These are phyloP conservation scores for Cardamine occulta DNA, from an alignment of 345 rosid genomes.

Conservation along the genomic window DNA sequence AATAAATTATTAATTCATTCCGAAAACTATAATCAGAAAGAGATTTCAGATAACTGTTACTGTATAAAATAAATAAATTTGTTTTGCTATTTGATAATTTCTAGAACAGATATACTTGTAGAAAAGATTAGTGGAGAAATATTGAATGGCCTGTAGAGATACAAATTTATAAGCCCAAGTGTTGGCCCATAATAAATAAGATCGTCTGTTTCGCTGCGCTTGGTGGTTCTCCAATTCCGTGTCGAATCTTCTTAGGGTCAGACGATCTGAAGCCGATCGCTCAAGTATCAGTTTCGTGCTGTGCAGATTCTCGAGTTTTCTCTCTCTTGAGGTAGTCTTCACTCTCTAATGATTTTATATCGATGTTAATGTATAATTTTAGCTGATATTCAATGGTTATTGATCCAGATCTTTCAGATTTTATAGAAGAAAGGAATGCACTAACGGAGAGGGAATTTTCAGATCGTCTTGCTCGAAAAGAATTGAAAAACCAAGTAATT, in stretches of 20 bases:
- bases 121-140: neutral
- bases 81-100: neutral
- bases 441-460: neutral
- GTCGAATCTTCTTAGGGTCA: constrained; percentile 34
- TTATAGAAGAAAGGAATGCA: constrained; percentile 4
- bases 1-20: neutral
- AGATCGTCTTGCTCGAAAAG: constrained; percentile 29
- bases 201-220: constrained; percentile 29
- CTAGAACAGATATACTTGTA: neutral
- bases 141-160: neutral
- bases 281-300: constrained; percentile 38
- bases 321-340: constrained; percentile 37
- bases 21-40: too few relatives aligned
- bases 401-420: constrained; percentile 42
- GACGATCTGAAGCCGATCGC: constrained; percentile 43
- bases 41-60: neutral
- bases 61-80: too few relatives aligned
- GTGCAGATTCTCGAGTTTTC: constrained; percentile 24
- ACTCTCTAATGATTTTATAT: neutral
- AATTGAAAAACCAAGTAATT: neutral
- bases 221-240: constrained; percentile 17
- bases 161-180: constrained; percentile 19
- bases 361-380: neutral
- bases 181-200: constrained; percentile 9
- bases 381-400: constrained; percentile 21